phyloP scores from a whole-genome alignment of 192 early-diverging fungal genomes.

The Linnemannia schmuckeri region DNA sequence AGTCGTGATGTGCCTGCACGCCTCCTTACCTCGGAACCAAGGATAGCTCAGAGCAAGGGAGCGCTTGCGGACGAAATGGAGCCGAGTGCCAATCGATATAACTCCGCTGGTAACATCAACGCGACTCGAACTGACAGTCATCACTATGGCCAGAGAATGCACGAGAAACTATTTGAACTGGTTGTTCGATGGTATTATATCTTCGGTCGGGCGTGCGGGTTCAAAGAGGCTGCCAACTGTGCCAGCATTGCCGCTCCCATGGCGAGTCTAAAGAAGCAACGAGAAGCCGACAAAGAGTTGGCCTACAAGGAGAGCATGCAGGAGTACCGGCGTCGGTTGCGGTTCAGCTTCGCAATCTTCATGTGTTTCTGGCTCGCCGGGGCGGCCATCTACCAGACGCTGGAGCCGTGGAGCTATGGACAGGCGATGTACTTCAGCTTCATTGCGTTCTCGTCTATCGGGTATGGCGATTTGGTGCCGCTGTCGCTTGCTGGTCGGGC shows the following conservation, averaged over 20 bases:
- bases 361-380: conserved; percentile 9
- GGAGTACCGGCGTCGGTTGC: conserved; percentile 5
- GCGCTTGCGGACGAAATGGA: background rate
- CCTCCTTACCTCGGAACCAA: background rate
- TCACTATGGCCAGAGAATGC: background rate
- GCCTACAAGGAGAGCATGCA: conserved; percentile 15
- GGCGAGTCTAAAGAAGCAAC: background rate
- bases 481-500: conserved; percentile 13
- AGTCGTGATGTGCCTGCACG: background rate
- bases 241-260: background rate
- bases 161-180: background rate
- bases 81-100: background rate
- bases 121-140: too few species aligned
- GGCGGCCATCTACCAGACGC: background rate
- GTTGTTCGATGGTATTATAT: background rate
- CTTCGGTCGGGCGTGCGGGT: conserved; percentile 1
- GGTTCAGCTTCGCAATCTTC: conserved; percentile 16
- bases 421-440: conserved; percentile 13
- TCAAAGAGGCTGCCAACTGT: background rate
- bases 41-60: background rate
- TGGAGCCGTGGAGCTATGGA: conserved; percentile 5
- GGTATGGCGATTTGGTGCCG: conserved; percentile 10
- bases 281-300: background rate
- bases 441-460: conserved; percentile 15
- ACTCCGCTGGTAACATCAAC: background rate